phyloP scores from a whole-genome alignment of 2,329 filamentous ascomycete genomes.

The Coccinonectria pachysandricola region DNA sequence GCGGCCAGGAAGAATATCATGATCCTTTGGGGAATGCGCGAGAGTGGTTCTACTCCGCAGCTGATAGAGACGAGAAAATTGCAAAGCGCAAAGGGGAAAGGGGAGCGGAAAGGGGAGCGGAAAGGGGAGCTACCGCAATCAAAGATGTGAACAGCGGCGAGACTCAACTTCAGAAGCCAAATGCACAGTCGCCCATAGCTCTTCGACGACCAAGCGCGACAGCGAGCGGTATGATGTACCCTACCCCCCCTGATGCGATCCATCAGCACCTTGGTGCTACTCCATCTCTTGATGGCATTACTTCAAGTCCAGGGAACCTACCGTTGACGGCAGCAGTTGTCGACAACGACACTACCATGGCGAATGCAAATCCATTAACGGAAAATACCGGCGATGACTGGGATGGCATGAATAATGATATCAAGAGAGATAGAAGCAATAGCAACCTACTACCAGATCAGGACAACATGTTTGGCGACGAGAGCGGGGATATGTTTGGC shows the following conservation, averaged over 20 bases:
- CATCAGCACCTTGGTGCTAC: constrained; percentile 43
- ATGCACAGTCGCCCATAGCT: constrained; percentile 41
- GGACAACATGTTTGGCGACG: constrained; percentile 56
- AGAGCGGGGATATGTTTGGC: constrained; percentile 61
- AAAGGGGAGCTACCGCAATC: constrained; percentile 32
- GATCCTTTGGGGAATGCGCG: constrained; percentile 40
- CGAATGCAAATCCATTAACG: constrained; percentile 9
- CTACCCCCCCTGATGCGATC: constrained; percentile 59
- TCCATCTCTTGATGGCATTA: constrained; percentile 44
- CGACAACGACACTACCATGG: constrained; percentile 18
- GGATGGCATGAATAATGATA: constrained; percentile 29
- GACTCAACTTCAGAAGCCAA: constrained; percentile 31
- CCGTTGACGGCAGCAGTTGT: constrained; percentile 19
- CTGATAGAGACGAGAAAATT: constrained; percentile 37
- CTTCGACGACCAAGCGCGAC: constrained; percentile 39
- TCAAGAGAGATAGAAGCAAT: constrained; percentile 35
- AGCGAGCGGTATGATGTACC: constrained; percentile 51
- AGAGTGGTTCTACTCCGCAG: constrained; percentile 34
- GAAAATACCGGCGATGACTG: constrained; percentile 17
- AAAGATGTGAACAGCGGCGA: constrained; percentile 34
- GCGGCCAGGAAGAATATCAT: constrained; percentile 31
- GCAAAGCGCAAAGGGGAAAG: constrained; percentile 41
- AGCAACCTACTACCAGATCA: constrained; percentile 35
- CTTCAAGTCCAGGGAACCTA: constrained; percentile 44
- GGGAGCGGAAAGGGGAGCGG: constrained; percentile 37